Conservation (phyloP, 345 rosid species). For the Moringa oleifera region DNA sequence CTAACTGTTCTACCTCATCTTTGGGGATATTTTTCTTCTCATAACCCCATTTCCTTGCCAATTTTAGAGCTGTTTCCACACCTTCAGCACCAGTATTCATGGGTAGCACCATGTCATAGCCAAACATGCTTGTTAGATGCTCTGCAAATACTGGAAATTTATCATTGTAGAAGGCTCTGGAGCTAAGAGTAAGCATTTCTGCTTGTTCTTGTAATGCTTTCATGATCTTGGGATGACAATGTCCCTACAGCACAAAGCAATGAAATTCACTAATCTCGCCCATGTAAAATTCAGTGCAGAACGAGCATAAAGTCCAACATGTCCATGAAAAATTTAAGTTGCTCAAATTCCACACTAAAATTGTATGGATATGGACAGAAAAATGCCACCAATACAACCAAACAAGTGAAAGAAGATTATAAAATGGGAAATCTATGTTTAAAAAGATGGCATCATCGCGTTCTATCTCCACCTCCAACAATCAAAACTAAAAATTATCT, state of each 20-base stretch:
- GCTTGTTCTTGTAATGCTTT: slow-evolving; percentile 85
- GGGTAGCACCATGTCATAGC: slow-evolving; percentile 95
- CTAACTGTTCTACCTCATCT: slow-evolving; percentile 50
- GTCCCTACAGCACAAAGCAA: slow-evolving; percentile 52
- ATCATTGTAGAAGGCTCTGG: slow-evolving; percentile 88
- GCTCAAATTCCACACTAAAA: too few species aligned
- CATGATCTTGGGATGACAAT: slow-evolving; percentile 87
- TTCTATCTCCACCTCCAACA: too few species aligned
- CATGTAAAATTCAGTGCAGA: not conserved
- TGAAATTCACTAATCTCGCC: not conserved
- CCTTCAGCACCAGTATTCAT: slow-evolving; percentile 99
- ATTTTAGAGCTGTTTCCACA: slow-evolving; percentile 89
- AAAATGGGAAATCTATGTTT: too few species aligned
- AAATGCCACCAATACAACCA: too few species aligned
- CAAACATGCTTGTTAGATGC: slow-evolving; percentile 72
- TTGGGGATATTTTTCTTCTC: slow-evolving; percentile 68
- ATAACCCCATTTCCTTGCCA: slow-evolving; percentile 97
- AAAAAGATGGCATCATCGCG: too few species aligned
- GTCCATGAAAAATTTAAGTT: not conserved
- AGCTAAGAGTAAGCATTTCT: slow-evolving; percentile 74
- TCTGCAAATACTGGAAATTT: slow-evolving; percentile 76
- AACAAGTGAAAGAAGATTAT: too few species aligned
- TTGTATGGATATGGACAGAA: too few species aligned
- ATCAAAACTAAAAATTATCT: not conserved
- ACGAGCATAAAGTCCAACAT: too few species aligned